Conservation (phyloP, 2,329 filamentous ascomycete genomes). For the Pseudogymnoascus sp. region DNA sequence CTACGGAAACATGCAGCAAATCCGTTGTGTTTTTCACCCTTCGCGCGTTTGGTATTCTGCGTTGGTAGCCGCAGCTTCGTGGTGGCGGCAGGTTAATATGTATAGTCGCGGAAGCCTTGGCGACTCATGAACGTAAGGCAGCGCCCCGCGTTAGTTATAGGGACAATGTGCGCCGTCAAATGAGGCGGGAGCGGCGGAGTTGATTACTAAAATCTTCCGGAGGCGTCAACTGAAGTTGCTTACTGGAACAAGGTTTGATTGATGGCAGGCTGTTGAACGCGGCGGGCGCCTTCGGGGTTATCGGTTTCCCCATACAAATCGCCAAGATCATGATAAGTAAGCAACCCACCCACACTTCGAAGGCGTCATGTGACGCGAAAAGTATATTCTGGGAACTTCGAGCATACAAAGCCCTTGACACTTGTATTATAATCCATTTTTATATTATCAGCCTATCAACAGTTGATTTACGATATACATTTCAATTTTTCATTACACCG, state of each 20-base stretch:
- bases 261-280: not conserved
- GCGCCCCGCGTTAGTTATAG: slow-evolving; percentile 1
- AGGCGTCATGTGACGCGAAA: not conserved
- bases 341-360: not conserved
- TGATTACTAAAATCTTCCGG: not conserved
- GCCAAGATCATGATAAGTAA: not conserved
- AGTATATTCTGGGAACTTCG: not conserved
- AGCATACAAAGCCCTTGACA: not conserved
- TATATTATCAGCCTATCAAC: not conserved
- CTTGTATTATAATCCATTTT: not conserved
- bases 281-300: slow-evolving; percentile 5
- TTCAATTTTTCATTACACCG: not conserved
- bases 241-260: slow-evolving; percentile 6
- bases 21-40: slow-evolving; percentile 1
- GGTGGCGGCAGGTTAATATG: slow-evolving; percentile 2
- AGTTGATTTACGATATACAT: not conserved
- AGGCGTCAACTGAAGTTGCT: slow-evolving; percentile 4
- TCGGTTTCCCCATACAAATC: not conserved
- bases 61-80: not conserved
- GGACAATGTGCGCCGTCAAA: slow-evolving; percentile 1
- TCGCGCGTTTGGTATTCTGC: not conserved
- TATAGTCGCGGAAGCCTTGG: slow-evolving; percentile 1
- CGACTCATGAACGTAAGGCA: not conserved
- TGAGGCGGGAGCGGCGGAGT: not conserved
- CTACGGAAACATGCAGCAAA: slow-evolving; percentile 6